These are phyloP conservation scores for Pythium apleroticum DNA, from an alignment of 352 stramenopile genomes.

Conservation along the genomic window DNA sequence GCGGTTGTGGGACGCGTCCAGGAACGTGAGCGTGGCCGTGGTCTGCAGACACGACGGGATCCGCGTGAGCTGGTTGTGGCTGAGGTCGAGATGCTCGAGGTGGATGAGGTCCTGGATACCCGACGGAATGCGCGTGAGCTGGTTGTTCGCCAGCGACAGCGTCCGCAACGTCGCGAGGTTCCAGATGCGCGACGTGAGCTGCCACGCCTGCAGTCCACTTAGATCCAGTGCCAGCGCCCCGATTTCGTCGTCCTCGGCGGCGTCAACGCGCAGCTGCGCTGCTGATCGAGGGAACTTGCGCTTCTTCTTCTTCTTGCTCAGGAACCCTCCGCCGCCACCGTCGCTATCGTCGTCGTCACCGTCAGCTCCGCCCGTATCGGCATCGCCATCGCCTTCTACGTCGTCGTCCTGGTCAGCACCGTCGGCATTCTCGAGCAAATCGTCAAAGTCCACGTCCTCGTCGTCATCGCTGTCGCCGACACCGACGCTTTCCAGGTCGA, in stretches of 20 bases:
- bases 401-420: slow-evolving; percentile 29
- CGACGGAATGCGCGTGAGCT: slow-evolving; percentile 59
- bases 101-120: slow-evolving; percentile 65
- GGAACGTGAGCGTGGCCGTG: slow-evolving; percentile 40
- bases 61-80: slow-evolving; percentile 52
- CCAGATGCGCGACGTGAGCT: slow-evolving; percentile 68
- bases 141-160: slow-evolving; percentile 52
- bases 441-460: slow-evolving; percentile 45
- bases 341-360: slow-evolving; percentile 21
- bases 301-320: slow-evolving; percentile 23
- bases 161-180: slow-evolving; percentile 49
- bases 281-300: slow-evolving; percentile 54
- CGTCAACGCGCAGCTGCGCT: slow-evolving; percentile 56
- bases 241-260: slow-evolving; percentile 38
- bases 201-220: slow-evolving; percentile 48
- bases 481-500: slow-evolving; percentile 27
- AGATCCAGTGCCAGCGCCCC: slow-evolving; percentile 39
- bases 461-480: slow-evolving; percentile 28
- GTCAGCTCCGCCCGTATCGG: slow-evolving; percentile 20
- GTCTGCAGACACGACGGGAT: slow-evolving; percentile 71
- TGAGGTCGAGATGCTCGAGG: slow-evolving; percentile 57
- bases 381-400: slow-evolving; percentile 18
- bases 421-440: slow-evolving; percentile 28
- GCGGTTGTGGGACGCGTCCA: slow-evolving; percentile 56
- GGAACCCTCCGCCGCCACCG: not conserved